Percentiles rank a stretch among this genome's conserved stretches.
phyloP scores from a whole-genome alignment of 23 red algal species.

The Gracilaria domingensis region DNA sequence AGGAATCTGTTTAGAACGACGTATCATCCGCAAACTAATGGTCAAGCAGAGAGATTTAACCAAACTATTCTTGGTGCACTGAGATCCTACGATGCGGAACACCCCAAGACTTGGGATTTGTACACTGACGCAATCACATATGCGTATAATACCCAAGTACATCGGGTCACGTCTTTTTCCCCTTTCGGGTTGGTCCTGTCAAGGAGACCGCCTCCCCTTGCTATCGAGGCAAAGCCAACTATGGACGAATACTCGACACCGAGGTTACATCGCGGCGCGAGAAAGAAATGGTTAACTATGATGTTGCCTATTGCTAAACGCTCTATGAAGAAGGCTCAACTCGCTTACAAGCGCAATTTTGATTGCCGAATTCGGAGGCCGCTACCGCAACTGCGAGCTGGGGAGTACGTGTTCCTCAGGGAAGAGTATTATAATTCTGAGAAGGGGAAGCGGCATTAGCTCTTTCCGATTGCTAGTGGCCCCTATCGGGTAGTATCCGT shows the following conservation, averaged over 20 bases:
- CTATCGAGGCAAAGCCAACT: not conserved
- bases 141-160: not conserved
- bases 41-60: too few relatives aligned
- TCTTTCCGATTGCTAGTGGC: not conserved
- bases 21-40: too few relatives aligned
- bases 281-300: not conserved
- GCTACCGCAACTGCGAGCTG: not conserved
- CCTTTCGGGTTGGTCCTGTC: not conserved
- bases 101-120: slow-evolving; percentile 3
- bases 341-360: slow-evolving; percentile 16
- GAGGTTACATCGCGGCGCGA: not conserved
- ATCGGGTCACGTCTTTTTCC: not conserved
- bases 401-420: not conserved
- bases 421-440: too few relatives aligned
- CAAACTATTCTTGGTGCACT: not conserved
- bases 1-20: too few relatives aligned
- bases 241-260: not conserved
- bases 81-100: not conserved
- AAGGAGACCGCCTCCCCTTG: not conserved
- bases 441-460: too few relatives aligned
- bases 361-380: not conserved
- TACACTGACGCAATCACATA: slow-evolving; percentile 1
- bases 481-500: not conserved
- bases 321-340: not conserved
- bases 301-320: not conserved